Conservation (phyloP, 257 asterid genomes). For the Ilex aquifolium region DNA sequence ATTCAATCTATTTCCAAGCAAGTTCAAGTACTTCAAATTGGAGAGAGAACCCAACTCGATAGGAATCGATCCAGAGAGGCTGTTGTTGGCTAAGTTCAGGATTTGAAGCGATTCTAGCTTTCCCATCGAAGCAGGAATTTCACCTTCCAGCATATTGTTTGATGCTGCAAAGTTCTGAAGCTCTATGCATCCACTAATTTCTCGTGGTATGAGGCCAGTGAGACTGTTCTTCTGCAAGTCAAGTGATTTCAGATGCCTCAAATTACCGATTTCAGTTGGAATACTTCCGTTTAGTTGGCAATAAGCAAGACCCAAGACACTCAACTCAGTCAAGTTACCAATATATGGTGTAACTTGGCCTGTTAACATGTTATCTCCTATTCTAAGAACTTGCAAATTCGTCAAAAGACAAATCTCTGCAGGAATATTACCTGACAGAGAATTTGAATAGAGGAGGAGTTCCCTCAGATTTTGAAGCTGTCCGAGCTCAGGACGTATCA, state of each 20-base stretch:
- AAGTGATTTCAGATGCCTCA: conserved; percentile 44
- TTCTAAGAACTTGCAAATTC: conserved; percentile 58
- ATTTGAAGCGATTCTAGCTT: conserved; percentile 51
- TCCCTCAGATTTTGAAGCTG: conserved; percentile 51
- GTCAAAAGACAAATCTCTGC: conserved; percentile 46
- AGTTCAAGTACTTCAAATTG: conserved; percentile 56
- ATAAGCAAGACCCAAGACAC: conserved; percentile 57
- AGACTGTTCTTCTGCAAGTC: conserved; percentile 61
- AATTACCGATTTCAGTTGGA: conserved; percentile 58
- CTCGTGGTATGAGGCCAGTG: conserved; percentile 54
- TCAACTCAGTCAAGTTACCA: conserved; percentile 56
- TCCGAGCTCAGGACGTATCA: conserved; percentile 52
- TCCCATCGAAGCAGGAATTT: conserved; percentile 47
- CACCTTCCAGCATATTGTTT: conserved; percentile 58
- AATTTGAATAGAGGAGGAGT: conserved; percentile 60
- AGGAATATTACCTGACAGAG: conserved; percentile 55
- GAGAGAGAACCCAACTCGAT: conserved; percentile 37
- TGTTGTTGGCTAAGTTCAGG: conserved; percentile 76
- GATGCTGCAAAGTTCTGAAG: conserved; percentile 62
- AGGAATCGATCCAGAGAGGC: conserved; percentile 60
- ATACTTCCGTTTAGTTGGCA: conserved; percentile 69
- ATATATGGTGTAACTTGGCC: conserved; percentile 42
- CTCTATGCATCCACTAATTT: conserved; percentile 47
- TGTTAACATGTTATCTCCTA: conserved; percentile 66
- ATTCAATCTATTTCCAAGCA: conserved; percentile 57